A percentile compares a stretch with the other conserved stretches of the same genome.
These are phyloP conservation scores for Cyclocybe aegerita DNA, from an alignment of 768 basidiomycete genomes.

Conservation along the genomic window DNA sequence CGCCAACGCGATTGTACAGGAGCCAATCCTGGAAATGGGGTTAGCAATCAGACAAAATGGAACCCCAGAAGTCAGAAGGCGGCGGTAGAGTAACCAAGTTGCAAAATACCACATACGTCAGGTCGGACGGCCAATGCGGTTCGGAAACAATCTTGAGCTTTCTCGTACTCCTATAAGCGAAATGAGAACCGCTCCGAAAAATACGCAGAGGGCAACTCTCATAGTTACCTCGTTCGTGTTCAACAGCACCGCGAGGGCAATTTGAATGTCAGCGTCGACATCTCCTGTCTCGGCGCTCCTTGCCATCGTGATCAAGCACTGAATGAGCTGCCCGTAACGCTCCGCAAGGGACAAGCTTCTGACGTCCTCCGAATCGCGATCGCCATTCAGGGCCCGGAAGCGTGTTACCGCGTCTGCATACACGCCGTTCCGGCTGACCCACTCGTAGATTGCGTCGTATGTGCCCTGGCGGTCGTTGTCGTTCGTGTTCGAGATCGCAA, in stretches of 20 bases:
- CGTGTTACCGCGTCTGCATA: slow-evolving; percentile 47
- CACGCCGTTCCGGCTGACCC: slow-evolving; percentile 68
- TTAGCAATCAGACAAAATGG: no score
- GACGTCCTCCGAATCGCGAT: slow-evolving; percentile 2
- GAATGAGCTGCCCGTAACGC: slow-evolving; percentile 56
- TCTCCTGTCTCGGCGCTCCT: slow-evolving; percentile 51
- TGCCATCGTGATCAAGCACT: slow-evolving; percentile 83
- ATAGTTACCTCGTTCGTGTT: slow-evolving; percentile 81
- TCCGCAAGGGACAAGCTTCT: slow-evolving; percentile 31
- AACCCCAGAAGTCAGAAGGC: slow-evolving; percentile 4
- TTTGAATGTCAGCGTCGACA: slow-evolving; percentile 93
- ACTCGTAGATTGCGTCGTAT: slow-evolving; percentile 78
- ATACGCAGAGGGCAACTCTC: not conserved
- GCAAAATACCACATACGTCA: slow-evolving; percentile 50
- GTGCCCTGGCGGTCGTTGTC: slow-evolving; percentile 76
- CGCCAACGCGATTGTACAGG: slow-evolving; percentile 91
- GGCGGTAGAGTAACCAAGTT: slow-evolving; percentile 1
- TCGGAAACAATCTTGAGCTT: slow-evolving; percentile 92
- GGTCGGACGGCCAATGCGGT: slow-evolving; percentile 87
- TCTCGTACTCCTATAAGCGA: slow-evolving; percentile 71
- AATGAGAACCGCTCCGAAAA: slow-evolving; percentile 5
- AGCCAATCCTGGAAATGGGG: slow-evolving; percentile 71
- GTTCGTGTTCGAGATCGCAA: slow-evolving; percentile 90
- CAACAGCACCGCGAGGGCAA: slow-evolving; percentile 89
- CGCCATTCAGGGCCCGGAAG: slow-evolving; percentile 33